Percentiles rank a stretch among this genome's conserved stretches.
Conservation (phyloP, 495 filamentous ascomycete species). For the Xylona heveae region DNA sequence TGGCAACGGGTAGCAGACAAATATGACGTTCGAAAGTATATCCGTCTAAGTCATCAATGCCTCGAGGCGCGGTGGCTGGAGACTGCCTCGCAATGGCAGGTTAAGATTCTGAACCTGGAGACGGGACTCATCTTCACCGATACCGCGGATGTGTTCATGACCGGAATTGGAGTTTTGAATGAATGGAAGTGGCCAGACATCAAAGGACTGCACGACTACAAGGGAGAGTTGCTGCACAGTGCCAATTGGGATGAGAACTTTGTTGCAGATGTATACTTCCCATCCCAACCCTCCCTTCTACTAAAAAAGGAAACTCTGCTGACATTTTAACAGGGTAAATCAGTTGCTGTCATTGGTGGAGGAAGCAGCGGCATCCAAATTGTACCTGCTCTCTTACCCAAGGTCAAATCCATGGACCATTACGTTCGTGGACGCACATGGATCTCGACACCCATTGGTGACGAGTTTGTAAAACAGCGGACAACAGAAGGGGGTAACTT, state of each 20-base stretch:
- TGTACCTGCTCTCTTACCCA: slow-evolving; percentile 31
- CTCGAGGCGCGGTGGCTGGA: slow-evolving; percentile 20
- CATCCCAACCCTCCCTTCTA: too few relatives aligned
- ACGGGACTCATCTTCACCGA: slow-evolving; percentile 21
- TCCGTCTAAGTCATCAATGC: slow-evolving; percentile 20
- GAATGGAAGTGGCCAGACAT: slow-evolving; percentile 33
- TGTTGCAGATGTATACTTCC: too few relatives aligned
- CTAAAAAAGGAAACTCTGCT: too few relatives aligned
- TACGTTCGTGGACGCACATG: slow-evolving; percentile 21
- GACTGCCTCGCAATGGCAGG: slow-evolving; percentile 21
- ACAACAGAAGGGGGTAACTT: neutral
- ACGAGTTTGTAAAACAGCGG: neutral
- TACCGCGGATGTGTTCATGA: slow-evolving; percentile 33
- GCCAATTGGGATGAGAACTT: slow-evolving; percentile 26
- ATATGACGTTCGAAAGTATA: slow-evolving; percentile 19
- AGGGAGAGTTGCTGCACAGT: slow-evolving; percentile 31
- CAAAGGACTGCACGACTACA: slow-evolving; percentile 27
- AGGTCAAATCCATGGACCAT: slow-evolving; percentile 24
- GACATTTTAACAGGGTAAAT: slow-evolving; percentile 17
- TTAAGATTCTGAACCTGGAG: slow-evolving; percentile 24
- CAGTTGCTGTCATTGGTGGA: slow-evolving; percentile 31
- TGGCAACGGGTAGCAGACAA: slow-evolving; percentile 23
- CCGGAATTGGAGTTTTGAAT: slow-evolving; percentile 36
- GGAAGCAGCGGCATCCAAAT: slow-evolving; percentile 19
- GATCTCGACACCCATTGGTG: slow-evolving; percentile 18